These are phyloP conservation scores for Peronospora belbahrii DNA, from an alignment of 352 stramenopile genomes.

Conservation along the genomic window DNA sequence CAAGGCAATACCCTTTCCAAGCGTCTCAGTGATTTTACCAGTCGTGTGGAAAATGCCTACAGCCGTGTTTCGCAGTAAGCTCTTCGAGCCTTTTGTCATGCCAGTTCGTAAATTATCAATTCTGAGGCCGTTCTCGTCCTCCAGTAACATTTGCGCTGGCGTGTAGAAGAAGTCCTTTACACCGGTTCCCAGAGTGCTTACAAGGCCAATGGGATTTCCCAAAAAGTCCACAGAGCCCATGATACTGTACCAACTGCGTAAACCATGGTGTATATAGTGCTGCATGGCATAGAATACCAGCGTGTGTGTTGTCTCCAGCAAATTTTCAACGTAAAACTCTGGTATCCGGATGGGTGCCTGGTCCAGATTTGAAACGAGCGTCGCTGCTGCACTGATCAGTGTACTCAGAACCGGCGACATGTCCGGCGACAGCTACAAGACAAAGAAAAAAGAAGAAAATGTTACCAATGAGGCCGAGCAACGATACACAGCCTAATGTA, in stretches of 20 bases:
- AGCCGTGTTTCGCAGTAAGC: conserved; percentile 76
- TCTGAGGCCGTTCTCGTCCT: conserved; percentile 78
- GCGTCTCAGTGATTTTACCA: conserved; percentile 83
- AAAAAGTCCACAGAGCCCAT: conserved; percentile 87
- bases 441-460: not conserved
- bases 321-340: conserved; percentile 86
- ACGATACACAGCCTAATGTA: not conserved
- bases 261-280: conserved; percentile 78
- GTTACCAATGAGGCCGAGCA: not conserved
- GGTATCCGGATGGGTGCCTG: conserved; percentile 82
- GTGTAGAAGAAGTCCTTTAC: conserved; percentile 95
- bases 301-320: conserved; percentile 81
- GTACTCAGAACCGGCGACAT: conserved; percentile 75
- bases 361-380: conserved; percentile 80
- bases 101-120: conserved; percentile 83
- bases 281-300: conserved; percentile 82
- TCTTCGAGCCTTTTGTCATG: conserved; percentile 86
- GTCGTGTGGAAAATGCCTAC: conserved; percentile 88
- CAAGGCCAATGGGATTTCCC: conserved; percentile 86
- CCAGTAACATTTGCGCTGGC: conserved; percentile 87
- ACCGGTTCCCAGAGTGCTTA: conserved; percentile 82
- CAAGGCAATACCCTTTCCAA: conserved; percentile 80
- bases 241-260: conserved; percentile 84
- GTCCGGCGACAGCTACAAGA: conserved; percentile 58
- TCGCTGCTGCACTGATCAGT: conserved; percentile 69